Evolutionary conservation across 73 alveolate species (phyloP).

Genomic region (Symbiodinium natans): DNA sequence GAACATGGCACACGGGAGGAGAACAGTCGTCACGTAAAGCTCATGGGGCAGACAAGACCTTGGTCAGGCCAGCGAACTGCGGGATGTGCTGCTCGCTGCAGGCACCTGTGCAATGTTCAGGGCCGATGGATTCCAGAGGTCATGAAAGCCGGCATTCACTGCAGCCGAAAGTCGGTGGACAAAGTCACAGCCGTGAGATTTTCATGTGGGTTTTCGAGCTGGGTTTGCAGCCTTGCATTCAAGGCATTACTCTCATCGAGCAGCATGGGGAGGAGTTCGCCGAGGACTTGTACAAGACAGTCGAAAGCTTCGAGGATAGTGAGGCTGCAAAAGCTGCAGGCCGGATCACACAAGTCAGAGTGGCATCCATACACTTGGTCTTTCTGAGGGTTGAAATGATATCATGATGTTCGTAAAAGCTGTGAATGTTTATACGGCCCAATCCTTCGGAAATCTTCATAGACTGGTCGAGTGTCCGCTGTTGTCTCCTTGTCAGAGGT

Average conservation of each 20-base stretch:
- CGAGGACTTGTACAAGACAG: slow-evolving; percentile 27
- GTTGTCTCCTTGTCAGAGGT: not conserved
- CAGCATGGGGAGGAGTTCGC: slow-evolving; percentile 81
- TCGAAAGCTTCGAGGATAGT: slow-evolving; percentile 66
- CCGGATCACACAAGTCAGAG: not conserved
- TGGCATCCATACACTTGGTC: too few species aligned
- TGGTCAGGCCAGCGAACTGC: slow-evolving; percentile 90
- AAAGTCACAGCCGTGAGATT: not conserved
- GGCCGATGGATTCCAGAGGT: not conserved
- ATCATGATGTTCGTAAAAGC: not conserved
- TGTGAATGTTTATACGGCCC: not conserved
- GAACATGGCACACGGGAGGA: too few species aligned
- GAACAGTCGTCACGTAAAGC: too few species aligned
- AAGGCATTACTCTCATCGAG: slow-evolving; percentile 75
- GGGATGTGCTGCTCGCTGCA: slow-evolving; percentile 83
- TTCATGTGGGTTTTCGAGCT: not conserved
- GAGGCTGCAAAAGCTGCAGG: slow-evolving; percentile 70
- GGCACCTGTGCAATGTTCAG: not conserved
- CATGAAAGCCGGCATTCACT: not conserved
- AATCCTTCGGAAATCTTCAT: not conserved
- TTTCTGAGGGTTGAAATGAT: not conserved
- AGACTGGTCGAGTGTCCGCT: not conserved
- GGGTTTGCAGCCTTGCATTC: not conserved
- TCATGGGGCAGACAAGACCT: too few species aligned
- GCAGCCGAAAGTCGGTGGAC: not conserved